Conservation (phyloP, 2,329 filamentous ascomycete species). For the Eurotiales sp. region DNA sequence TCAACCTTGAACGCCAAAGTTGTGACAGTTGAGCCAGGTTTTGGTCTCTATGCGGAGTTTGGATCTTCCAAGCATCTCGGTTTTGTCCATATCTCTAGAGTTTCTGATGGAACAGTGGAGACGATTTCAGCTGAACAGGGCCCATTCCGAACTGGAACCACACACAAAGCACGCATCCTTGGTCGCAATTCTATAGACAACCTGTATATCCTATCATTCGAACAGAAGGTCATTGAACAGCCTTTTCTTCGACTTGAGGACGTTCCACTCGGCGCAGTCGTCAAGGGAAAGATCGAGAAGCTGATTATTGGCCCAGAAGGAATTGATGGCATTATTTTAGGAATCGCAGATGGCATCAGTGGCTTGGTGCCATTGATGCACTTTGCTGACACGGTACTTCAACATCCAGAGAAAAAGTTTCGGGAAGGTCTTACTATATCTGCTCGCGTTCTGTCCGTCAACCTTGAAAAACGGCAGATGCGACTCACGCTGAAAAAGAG, state of each 20-base stretch:
- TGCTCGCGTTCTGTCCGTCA: slow-evolving; percentile 76
- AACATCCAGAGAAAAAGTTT: slow-evolving; percentile 96
- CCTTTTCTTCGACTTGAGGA: slow-evolving; percentile 90
- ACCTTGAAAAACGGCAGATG: slow-evolving; percentile 71
- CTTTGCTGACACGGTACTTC: slow-evolving; percentile 78
- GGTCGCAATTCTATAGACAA: slow-evolving; percentile 87
- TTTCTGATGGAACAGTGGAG: slow-evolving; percentile 88
- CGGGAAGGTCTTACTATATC: slow-evolving; percentile 80
- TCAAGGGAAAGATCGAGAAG: slow-evolving; percentile 81
- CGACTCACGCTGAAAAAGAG: slow-evolving; percentile 92
- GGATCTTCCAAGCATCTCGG: slow-evolving; percentile 64
- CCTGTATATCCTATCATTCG: slow-evolving; percentile 77
- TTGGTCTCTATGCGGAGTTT: slow-evolving; percentile 77
- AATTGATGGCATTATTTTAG: slow-evolving; percentile 75
- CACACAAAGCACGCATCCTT: slow-evolving; percentile 76
- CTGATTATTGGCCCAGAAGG: slow-evolving; percentile 75
- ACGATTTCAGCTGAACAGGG: slow-evolving; percentile 72
- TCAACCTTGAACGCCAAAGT: slow-evolving; percentile 74
- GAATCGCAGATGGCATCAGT: slow-evolving; percentile 78
- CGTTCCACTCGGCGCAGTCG: slow-evolving; percentile 72
- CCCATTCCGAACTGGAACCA: slow-evolving; percentile 71
- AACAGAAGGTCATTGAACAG: slow-evolving; percentile 78
- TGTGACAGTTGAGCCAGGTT: slow-evolving; percentile 70
- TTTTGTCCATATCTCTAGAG: slow-evolving; percentile 90
- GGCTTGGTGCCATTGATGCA: slow-evolving; percentile 88